Conservation (phyloP, 176 grass and related monocot genomes). For the Olyra latifolia region DNA sequence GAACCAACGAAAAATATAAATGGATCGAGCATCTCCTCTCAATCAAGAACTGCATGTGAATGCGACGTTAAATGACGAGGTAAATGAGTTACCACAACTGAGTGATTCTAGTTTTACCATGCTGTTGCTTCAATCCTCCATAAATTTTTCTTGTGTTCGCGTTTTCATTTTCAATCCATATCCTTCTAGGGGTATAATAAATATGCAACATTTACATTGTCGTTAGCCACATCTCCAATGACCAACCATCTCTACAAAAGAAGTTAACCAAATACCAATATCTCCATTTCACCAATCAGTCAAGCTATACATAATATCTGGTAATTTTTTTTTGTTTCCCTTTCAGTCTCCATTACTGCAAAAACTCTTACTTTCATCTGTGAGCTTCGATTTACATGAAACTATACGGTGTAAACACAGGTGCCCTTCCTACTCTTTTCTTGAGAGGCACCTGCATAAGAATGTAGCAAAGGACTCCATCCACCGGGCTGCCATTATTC, state of each 20-base stretch:
- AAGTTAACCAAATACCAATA: slow-evolving; percentile 9
- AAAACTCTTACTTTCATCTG: slow-evolving; percentile 38
- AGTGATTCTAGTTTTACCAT: not conserved
- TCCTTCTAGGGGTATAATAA: not conserved
- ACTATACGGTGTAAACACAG: slow-evolving; percentile 27
- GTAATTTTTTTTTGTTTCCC: not conserved
- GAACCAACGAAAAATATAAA: too few species aligned
- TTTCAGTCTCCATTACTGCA: slow-evolving; percentile 11
- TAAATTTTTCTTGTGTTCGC: not conserved
- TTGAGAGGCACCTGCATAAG: slow-evolving; percentile 9
- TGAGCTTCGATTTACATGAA: slow-evolving; percentile 43
- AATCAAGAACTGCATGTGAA: not conserved
- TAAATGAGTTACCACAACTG: not conserved
- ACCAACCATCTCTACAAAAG: slow-evolving; percentile 20
- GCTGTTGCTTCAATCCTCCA: not conserved
- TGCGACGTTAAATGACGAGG: not conserved
- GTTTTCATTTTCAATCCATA: not conserved
- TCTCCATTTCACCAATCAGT: slow-evolving; percentile 42
- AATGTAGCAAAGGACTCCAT: slow-evolving; percentile 19
- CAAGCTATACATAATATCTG: slow-evolving; percentile 33
- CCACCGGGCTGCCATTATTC: not conserved
- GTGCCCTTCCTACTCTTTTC: slow-evolving; percentile 17
- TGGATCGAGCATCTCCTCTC: not conserved
- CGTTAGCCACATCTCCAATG: not conserved
- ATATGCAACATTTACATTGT: not conserved